Percentiles rank a stretch among this genome's conserved stretches.
phyloP scores from a whole-genome alignment of 2,329 filamentous ascomycete species.

The Fusarium liriodendri region DNA sequence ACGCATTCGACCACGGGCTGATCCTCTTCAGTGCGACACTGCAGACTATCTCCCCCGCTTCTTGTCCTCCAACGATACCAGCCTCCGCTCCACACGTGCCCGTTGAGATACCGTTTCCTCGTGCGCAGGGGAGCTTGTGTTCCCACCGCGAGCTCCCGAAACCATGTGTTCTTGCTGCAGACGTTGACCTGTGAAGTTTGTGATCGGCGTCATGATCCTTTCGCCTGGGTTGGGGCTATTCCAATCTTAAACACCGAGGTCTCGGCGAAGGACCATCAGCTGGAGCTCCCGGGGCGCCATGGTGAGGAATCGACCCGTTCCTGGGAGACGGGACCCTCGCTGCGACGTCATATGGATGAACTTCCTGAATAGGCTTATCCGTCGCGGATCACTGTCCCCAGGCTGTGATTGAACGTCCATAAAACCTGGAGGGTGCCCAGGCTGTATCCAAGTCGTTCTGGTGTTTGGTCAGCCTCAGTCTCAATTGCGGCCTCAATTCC shows the following conservation, averaged over 20 bases:
- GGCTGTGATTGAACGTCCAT: conserved; percentile 14
- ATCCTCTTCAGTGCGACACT: conserved; percentile 23
- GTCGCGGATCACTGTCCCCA: conserved; percentile 19
- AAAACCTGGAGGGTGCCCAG: conserved; percentile 29
- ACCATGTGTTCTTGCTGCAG: conserved; percentile 22
- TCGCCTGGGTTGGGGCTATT: conserved; percentile 21
- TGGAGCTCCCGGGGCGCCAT: conserved; percentile 10
- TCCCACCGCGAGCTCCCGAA: conserved; percentile 13
- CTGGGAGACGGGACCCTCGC: conserved; percentile 7
- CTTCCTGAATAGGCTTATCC: conserved; percentile 34
- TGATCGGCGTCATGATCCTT: conserved; percentile 32
- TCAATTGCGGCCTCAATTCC: conserved; percentile 18
- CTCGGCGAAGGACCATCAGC: conserved; percentile 11
- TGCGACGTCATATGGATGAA: conserved; percentile 24
- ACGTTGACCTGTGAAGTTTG: conserved; percentile 27
- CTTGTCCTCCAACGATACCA: conserved; percentile 35
- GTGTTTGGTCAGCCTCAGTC: conserved; percentile 22
- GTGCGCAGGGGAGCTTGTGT: not conserved
- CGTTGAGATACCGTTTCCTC: conserved; percentile 13
- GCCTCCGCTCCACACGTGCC: conserved; percentile 38
- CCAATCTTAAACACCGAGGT: conserved; percentile 34
- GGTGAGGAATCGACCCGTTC: conserved; percentile 18
- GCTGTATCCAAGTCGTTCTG: not conserved
- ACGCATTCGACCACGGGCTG: conserved; percentile 32
- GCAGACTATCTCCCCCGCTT: conserved; percentile 19